Conservation (phyloP, 768 basidiomycete genomes). For the Boletus rubescentipes region DNA sequence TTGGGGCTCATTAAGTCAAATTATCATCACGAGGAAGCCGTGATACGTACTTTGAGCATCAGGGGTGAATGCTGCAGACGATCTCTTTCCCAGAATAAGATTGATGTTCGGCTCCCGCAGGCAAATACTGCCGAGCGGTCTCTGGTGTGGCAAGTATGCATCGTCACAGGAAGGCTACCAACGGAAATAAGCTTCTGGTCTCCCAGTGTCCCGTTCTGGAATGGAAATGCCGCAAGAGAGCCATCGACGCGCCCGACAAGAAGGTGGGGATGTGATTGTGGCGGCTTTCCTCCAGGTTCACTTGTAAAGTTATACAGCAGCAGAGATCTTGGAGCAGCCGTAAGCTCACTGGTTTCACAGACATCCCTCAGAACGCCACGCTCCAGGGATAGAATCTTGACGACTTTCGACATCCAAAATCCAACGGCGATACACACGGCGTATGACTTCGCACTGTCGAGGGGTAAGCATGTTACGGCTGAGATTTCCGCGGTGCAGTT, state of each 20-base stretch:
- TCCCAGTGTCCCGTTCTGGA: slow-evolving; percentile 39
- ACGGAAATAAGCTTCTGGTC: slow-evolving; percentile 63
- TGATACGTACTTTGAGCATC: slow-evolving; percentile 56
- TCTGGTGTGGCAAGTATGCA: slow-evolving; percentile 56
- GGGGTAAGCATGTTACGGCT: slow-evolving; percentile 61
- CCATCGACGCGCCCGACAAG: slow-evolving; percentile 79
- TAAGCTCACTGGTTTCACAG: slow-evolving; percentile 33
- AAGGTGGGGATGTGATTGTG: slow-evolving; percentile 51
- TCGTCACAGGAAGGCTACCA: slow-evolving; percentile 63
- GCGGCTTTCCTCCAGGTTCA: slow-evolving; percentile 33
- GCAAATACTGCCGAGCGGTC: slow-evolving; percentile 64
- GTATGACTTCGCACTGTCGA: slow-evolving; percentile 47
- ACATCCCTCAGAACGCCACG: slow-evolving; percentile 19
- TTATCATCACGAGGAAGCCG: background rate
- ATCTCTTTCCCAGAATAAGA: slow-evolving; percentile 68
- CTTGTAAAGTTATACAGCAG: slow-evolving; percentile 60
- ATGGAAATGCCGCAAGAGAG: slow-evolving; percentile 55
- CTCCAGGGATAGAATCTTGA: slow-evolving; percentile 53
- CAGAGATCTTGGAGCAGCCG: slow-evolving; percentile 45
- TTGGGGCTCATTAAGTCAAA: slow-evolving; percentile 4
- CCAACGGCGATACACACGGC: slow-evolving; percentile 58
- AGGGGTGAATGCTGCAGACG: slow-evolving; percentile 68
- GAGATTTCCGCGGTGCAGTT: slow-evolving; percentile 55
- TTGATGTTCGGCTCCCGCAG: slow-evolving; percentile 63
- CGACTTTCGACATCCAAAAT: slow-evolving; percentile 70